A percentile compares a stretch with the other conserved stretches of the same genome.
These are phyloP conservation scores for Tagetes patula DNA, from an alignment of 129 eudicot species.

Conservation along the genomic window DNA sequence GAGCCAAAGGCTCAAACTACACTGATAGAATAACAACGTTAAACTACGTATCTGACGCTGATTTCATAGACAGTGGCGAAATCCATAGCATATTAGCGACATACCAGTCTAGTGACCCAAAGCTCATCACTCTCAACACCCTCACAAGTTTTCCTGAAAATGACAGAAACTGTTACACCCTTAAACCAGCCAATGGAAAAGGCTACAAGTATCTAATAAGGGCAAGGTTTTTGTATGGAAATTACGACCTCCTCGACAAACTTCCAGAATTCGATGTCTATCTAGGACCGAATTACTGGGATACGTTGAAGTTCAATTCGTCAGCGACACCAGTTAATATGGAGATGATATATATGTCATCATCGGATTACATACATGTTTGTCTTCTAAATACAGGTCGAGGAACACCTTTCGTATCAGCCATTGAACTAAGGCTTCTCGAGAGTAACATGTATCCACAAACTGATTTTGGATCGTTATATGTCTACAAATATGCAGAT, in stretches of 20 bases:
- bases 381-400: conserved; percentile 53
- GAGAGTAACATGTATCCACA: conserved; percentile 24
- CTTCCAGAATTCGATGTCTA: conserved; percentile 45
- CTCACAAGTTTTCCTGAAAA: conserved; percentile 61
- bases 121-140: conserved; percentile 33
- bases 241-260: conserved; percentile 36
- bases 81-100: conserved; percentile 17
- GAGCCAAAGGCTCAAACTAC: conserved; percentile 25
- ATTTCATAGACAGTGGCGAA: conserved; percentile 45
- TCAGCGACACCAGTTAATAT: neutral
- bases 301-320: conserved; percentile 17
- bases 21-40: conserved; percentile 28
- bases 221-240: conserved; percentile 46
- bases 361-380: conserved; percentile 42
- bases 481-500: conserved; percentile 14
- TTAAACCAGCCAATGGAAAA: conserved; percentile 42
- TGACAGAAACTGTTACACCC: conserved; percentile 52
- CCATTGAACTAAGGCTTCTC: conserved; percentile 32
- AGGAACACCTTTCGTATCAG: conserved; percentile 53
- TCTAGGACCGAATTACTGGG: conserved; percentile 54
- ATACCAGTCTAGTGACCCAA: conserved; percentile 14
- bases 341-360: conserved; percentile 43
- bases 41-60: conserved; percentile 34
- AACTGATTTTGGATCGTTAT: conserved; percentile 38
- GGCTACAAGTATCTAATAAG: conserved; percentile 33